Base-by-base conservation (phyloP, 805 yeast species). In the Teunomyces cretensis region DNA sequence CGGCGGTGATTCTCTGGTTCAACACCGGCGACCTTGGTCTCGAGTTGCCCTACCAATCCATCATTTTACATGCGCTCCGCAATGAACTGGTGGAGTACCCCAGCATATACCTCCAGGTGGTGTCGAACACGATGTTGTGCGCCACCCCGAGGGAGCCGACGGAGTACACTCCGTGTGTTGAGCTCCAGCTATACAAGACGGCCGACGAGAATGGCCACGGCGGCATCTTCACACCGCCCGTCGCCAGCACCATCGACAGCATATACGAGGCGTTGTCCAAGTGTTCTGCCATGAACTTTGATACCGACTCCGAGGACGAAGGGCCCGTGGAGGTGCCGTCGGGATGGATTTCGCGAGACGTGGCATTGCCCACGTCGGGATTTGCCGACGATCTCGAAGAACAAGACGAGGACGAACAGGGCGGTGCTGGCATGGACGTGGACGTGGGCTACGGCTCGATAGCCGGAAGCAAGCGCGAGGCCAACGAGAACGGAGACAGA, bases 361-460 rank as follows among this genome's bases (percentile, higher is more conserved):
- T 26, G 24, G 44, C 24, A 36, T 35, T 24, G 41, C 40, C 30
- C 45, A 47, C 28, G 46, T 39, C 33, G 30, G 76, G 76, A 6
- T 56, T 60, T 47, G 76, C 75, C 1, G 74, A 68, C 49, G 74
- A 68, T 46, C 56, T 68, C 38, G 72, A 57, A 5, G 46, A 44
- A 17, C 52, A 48, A 26, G 44, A 35, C 17, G 56, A 41, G 6
- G 54, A 49, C 9, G 61, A 54, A 17, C 51, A 48, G 13, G 55
- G 44, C 12, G 57, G 44, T 2, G 75, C 75, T 0, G 76, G 74
- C 2, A 70, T 72, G 75, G 53, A 65, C 39, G 73, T 72, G 22
- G 71, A 69, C 39, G 57, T 72, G n/a, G 72, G 68, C n/a, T 62
- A 51, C 43, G 67, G 62, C 17, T 58, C 65, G 7, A 53, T 67